Evolutionary conservation across 306 rosid species (phyloP).

Genomic region (Pueraria montana): DNA sequence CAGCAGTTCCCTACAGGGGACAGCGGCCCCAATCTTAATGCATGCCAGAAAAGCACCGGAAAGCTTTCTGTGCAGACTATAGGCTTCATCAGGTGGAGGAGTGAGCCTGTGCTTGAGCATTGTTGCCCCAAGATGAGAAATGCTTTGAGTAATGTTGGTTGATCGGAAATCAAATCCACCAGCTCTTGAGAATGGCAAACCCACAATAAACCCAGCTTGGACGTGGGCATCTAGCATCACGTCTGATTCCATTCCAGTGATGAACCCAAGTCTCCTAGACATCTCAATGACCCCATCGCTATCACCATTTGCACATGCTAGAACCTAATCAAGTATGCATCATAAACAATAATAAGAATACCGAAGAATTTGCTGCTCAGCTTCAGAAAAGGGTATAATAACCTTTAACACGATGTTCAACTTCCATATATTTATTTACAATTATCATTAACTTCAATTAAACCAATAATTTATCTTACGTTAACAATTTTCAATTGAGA

Average conservation of each 20-base stretch:
- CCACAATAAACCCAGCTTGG: slow-evolving; percentile 96
- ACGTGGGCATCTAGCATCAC: slow-evolving; percentile 94
- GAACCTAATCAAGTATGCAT: slow-evolving; percentile 64
- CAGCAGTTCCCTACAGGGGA: slow-evolving; percentile 87
- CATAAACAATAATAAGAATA: slow-evolving; percentile 11
- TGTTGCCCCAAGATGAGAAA: slow-evolving; percentile 88
- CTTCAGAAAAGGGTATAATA: slow-evolving; percentile 13
- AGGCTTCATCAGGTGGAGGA: slow-evolving; percentile 95
- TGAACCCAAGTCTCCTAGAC: slow-evolving; percentile 93
- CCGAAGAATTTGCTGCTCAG: slow-evolving; percentile 28
- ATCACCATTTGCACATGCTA: slow-evolving; percentile 86
- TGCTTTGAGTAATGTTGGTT: slow-evolving; percentile 74
- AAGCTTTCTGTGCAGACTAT: slow-evolving; percentile 96
- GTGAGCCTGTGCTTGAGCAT: slow-evolving; percentile 96
- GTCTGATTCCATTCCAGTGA: slow-evolving; percentile 88
- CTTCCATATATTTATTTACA: slow-evolving; percentile 22
- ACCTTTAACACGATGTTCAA: slow-evolving; percentile 34
- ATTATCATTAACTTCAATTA: slow-evolving; percentile 26
- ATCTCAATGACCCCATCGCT: slow-evolving; percentile 78
- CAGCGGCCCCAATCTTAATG: slow-evolving; percentile 88
- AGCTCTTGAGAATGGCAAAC: slow-evolving; percentile 80
- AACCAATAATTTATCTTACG: slow-evolving; percentile 6
- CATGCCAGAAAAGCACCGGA: slow-evolving; percentile 96
- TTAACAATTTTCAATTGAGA: slow-evolving; percentile 10
- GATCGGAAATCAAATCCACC: slow-evolving; percentile 79